These are phyloP conservation scores for Botrytis pseudocinerea DNA, from an alignment of 2,329 filamentous ascomycete species.

Conservation along the genomic window DNA sequence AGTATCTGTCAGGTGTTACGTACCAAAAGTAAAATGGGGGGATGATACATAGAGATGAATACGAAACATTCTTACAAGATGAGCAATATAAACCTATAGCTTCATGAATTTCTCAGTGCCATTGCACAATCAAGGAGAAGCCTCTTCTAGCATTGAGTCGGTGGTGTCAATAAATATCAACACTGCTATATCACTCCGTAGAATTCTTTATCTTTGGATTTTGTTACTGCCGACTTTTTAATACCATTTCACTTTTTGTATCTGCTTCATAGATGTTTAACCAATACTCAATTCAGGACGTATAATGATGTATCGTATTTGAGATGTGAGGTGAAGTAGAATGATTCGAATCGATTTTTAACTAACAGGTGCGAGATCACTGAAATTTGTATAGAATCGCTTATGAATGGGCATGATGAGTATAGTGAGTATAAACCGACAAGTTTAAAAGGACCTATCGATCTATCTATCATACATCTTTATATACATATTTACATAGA, in stretches of 20 bases:
- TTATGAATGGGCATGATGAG: background rate
- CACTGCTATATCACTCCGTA: background rate
- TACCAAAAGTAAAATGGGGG: conserved; percentile 11
- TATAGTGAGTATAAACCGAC: background rate
- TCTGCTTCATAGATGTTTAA: background rate
- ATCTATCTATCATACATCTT: too few relatives aligned
- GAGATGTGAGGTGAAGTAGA: background rate
- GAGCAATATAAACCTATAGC: background rate
- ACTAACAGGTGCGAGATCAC: background rate
- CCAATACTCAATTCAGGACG: background rate
- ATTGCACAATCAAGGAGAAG: too few relatives aligned
- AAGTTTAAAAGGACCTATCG: background rate
- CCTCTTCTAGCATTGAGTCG: background rate
- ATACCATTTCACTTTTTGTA: background rate
- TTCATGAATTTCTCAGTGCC: too few relatives aligned
- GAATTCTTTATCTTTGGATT: background rate
- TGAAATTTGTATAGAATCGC: too few relatives aligned
- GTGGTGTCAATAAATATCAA: background rate
- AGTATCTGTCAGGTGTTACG: conserved; percentile 16
- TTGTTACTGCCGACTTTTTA: background rate
- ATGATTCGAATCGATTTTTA: background rate
- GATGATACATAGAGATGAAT: conserved; percentile 5
- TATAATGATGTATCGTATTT: background rate
- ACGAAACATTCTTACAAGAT: background rate
- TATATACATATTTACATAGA: too few relatives aligned